Percentiles rank a stretch among this genome's conserved stretches.
Conservation (phyloP, 805 yeast species). For the Starmerella bacillaris region DNA sequence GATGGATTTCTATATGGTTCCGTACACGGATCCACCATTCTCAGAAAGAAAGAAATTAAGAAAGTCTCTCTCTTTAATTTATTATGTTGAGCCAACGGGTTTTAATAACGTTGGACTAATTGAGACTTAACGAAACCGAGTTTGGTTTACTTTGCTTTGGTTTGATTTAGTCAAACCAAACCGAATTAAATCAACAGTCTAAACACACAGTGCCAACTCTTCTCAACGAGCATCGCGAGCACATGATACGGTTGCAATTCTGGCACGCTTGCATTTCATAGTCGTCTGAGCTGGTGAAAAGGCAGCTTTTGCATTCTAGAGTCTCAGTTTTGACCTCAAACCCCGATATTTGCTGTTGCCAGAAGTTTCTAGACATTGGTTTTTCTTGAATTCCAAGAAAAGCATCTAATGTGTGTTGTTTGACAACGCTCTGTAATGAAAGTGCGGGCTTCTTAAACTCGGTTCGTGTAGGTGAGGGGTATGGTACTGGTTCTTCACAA, state of each 20-base stretch:
- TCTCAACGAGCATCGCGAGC: conserved; percentile 14
- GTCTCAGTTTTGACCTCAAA: conserved; percentile 1
- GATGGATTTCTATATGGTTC: too few species aligned
- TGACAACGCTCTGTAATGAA: too few species aligned
- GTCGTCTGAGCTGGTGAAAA: conserved; percentile 5
- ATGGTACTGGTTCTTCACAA: too few species aligned
- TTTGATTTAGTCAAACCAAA: background rate
- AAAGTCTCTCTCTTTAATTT: too few species aligned
- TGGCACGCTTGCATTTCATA: conserved; percentile 9
- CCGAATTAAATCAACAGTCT: conserved; percentile 6
- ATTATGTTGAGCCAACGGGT: too few species aligned
- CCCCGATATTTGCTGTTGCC: background rate
- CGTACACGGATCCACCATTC: too few species aligned
- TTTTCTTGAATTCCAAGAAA: conserved; percentile 8
- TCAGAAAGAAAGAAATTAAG: too few species aligned
- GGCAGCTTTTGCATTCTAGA: conserved; percentile 3
- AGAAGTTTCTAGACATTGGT: conserved; percentile 1
- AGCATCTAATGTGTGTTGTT: conserved; percentile 9
- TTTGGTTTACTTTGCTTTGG: background rate
- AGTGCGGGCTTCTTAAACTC: too few species aligned
- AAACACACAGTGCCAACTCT: conserved; percentile 9
- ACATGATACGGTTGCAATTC: conserved; percentile 8
- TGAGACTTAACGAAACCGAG: background rate
- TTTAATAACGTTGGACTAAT: too few species aligned
- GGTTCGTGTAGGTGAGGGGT: too few species aligned